Conservation (phyloP, 805 yeast genomes). For the Candida argentea region DNA sequence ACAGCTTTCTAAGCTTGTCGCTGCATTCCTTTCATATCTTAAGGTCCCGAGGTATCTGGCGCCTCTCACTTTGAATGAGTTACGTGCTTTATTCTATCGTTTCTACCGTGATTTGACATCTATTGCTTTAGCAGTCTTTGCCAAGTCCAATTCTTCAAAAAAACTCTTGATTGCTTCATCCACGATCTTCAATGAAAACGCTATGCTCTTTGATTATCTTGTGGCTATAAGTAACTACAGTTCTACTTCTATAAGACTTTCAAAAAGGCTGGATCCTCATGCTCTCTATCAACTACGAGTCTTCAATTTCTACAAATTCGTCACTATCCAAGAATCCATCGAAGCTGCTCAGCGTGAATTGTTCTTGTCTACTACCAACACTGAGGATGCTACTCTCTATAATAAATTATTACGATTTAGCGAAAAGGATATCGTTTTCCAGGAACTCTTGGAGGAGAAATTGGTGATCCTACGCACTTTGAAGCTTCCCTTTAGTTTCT, state of each 20-base stretch:
- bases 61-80: conserved; percentile 27
- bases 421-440: conserved; percentile 26
- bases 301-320: conserved; percentile 31
- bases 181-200: conserved; percentile 17
- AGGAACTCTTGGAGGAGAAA: conserved; percentile 26
- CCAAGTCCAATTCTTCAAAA: conserved; percentile 29
- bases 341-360: conserved; percentile 24
- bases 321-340: conserved; percentile 21
- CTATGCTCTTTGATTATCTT: conserved; percentile 26
- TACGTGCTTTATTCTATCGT: conserved; percentile 21
- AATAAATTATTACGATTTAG: conserved; percentile 32
- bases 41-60: conserved; percentile 34
- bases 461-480: conserved; percentile 15
- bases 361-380: conserved; percentile 17
- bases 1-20: conserved; percentile 16
- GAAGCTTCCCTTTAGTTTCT: conserved; percentile 18
- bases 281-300: conserved; percentile 31
- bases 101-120: conserved; percentile 31
- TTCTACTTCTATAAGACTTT: conserved; percentile 23
- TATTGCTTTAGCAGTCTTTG: conserved; percentile 20
- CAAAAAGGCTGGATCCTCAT: conserved; percentile 24
- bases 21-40: conserved; percentile 22
- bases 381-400: conserved; percentile 22
- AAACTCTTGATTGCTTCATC: conserved; percentile 25
- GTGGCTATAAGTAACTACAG: conserved; percentile 33